Base-by-base conservation (phyloP, 441 rosid species). In the Metrosideros polymorpha region DNA sequence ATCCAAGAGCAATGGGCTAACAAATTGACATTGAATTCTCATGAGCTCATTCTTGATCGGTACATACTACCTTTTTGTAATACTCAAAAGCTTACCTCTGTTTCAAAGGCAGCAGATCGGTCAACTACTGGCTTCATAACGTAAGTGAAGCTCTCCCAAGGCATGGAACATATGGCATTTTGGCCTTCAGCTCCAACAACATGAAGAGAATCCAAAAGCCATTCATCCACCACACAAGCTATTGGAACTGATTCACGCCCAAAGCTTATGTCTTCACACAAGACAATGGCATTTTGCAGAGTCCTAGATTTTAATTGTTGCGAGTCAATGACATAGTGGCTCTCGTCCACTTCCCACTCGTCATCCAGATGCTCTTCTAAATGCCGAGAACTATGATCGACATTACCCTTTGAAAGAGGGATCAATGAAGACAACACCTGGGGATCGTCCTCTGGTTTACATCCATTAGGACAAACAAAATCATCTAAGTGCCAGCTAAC, bases 401-500 rank as follows among this genome's bases (percentile, higher is more conserved):
- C 87, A 82, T 83, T 90, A 87, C 88, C 89, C 87, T 92, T 91
- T 84, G 91, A 84, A 84, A 91, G 91, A 52, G 95, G 92, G 82
- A 88, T 77, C 88, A 92, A 87, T 43, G 95, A 94, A 56, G 91
- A 51, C 49, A 89, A 63, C 63, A 87, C 75, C 84, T 87, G 88
- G 25, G 89, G 86, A 55, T 94, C 95, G 89, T 91, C 93, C 82
- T 86, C 88, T 87, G 91, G 90, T 90, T 91, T 93, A 87, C 99
- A 98, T 84, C 98, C 95, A 89, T 96, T 97, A 82, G 96, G 90
- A 89, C 99, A 98, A 85, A 93, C 66, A 89, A 90, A 98, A 82
- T 94, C 97, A 84, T 95, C 96, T 50, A 43, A 94, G 89, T 98
- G 99, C 99, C 99, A 98, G 89, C 93, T 92, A 30, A 97, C 95